phyloP scores from a whole-genome alignment of 2,329 filamentous ascomycete genomes.

The Fragosphaeria purpurea region DNA sequence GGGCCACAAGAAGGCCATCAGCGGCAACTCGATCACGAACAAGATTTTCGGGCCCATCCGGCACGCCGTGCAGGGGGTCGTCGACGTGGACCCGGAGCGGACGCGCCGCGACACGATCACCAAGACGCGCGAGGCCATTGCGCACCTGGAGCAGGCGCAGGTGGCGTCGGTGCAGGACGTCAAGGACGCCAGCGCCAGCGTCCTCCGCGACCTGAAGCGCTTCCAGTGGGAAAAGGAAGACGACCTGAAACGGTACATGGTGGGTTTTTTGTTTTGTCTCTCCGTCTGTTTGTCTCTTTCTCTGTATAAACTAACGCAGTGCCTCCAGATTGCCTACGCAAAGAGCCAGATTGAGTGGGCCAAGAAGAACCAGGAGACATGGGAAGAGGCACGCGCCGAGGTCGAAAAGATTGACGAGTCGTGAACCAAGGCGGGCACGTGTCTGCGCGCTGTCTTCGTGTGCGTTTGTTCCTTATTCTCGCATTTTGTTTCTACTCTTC shows the following conservation, averaged over 20 bases:
- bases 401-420: constrained; percentile 74
- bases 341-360: constrained; percentile 93
- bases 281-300: not conserved
- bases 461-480: not conserved
- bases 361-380: constrained; percentile 79
- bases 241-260: constrained; percentile 90
- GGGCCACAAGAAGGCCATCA: constrained; percentile 68
- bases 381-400: constrained; percentile 82
- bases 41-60: constrained; percentile 94
- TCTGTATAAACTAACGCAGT: constrained; percentile 13
- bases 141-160: constrained; percentile 80
- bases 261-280: constrained; percentile 28
- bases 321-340: constrained; percentile 70
- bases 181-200: constrained; percentile 79
- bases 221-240: constrained; percentile 96
- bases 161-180: constrained; percentile 84
- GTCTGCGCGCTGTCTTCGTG: too few relatives aligned
- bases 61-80: constrained; percentile 91
- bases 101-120: constrained; percentile 88
- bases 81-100: constrained; percentile 89
- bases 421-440: constrained; percentile 15
- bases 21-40: constrained; percentile 78
- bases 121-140: constrained; percentile 83
- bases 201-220: constrained; percentile 79
- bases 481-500: not conserved